Conservation (phyloP, 2,329 filamentous ascomycete species). For the Esteya vermicola region DNA sequence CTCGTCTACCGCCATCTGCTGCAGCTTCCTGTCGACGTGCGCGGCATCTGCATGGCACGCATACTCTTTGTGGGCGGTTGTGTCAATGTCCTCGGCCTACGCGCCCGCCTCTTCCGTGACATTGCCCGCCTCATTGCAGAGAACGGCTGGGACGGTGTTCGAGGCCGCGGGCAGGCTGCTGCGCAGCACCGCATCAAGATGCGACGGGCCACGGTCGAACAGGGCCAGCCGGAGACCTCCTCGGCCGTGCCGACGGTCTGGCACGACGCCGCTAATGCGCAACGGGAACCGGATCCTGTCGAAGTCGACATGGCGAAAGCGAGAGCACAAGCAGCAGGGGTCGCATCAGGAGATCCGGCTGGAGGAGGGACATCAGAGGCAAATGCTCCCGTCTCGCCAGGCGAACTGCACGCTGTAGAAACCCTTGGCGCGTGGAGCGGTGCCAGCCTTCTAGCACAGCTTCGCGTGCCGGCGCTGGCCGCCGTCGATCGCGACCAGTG, state of each 20-base stretch:
- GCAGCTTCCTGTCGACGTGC: constrained; percentile 64
- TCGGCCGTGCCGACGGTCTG: constrained; percentile 9
- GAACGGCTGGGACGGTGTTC: constrained; percentile 65
- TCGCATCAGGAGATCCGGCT: neutral
- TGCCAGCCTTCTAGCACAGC: constrained; percentile 53
- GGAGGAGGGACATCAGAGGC: no score
- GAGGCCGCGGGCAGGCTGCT: constrained; percentile 39
- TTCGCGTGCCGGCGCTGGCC: constrained; percentile 55
- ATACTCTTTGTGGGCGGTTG: constrained; percentile 78
- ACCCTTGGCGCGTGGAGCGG: constrained; percentile 63
- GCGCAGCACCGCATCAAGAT: constrained; percentile 11
- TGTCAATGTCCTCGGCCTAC: constrained; percentile 65
- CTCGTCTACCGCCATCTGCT: constrained; percentile 67
- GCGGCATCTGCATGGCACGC: constrained; percentile 74
- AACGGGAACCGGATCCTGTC: constrained; percentile 40
- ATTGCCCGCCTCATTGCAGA: constrained; percentile 50
- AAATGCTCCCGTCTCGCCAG: no score
- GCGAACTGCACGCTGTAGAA: constrained; percentile 50
- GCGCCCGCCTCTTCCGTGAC: constrained; percentile 62
- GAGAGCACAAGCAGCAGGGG: neutral
- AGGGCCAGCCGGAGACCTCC: neutral
- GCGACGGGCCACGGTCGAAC: no score
- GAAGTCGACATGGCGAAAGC: constrained; percentile 37
- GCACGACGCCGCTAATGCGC: constrained; percentile 27
- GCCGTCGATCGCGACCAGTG: constrained; percentile 60